Evolutionary conservation across 768 basidiomycete genomes (phyloP).

Genomic region (Chalciporus pseudorubinellus): DNA sequence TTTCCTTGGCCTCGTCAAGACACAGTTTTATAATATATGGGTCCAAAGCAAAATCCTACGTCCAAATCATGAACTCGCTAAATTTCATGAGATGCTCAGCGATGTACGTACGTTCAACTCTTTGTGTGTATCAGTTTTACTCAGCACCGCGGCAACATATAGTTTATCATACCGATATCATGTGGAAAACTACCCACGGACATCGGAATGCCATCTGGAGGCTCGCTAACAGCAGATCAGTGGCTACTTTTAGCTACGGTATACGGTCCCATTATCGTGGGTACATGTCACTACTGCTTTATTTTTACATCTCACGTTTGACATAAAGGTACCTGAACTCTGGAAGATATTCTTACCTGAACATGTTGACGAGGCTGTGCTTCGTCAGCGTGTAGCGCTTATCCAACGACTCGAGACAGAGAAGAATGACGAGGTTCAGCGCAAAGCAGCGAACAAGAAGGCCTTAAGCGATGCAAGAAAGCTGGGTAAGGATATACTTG

Average conservation of each 20-base stretch:
- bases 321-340: constrained; percentile 7
- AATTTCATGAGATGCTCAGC: not conserved
- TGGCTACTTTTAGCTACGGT: constrained; percentile 30
- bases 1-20: constrained; percentile 22
- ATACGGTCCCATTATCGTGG: constrained; percentile 29
- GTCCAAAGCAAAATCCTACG: constrained; percentile 21
- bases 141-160: too few relatives aligned
- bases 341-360: constrained; percentile 18
- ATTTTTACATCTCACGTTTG: not conserved
- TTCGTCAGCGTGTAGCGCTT: too few relatives aligned
- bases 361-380: too few relatives aligned
- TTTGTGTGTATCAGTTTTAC: too few relatives aligned
- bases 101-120: too few relatives aligned
- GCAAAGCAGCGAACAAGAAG: not conserved
- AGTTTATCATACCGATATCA: too few relatives aligned
- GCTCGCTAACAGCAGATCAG: constrained; percentile 34
- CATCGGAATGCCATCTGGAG: constrained; percentile 30
- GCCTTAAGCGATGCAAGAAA: not conserved
- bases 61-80: not conserved
- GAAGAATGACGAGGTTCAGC: too few relatives aligned
- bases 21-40: constrained; percentile 30
- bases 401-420: too few relatives aligned
- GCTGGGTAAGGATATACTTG: too few relatives aligned
- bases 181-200: not conserved
- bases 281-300: constrained; percentile 15